phyloP scores from a whole-genome alignment of 345 rosid genomes.

The Erucastrum elatum region DNA sequence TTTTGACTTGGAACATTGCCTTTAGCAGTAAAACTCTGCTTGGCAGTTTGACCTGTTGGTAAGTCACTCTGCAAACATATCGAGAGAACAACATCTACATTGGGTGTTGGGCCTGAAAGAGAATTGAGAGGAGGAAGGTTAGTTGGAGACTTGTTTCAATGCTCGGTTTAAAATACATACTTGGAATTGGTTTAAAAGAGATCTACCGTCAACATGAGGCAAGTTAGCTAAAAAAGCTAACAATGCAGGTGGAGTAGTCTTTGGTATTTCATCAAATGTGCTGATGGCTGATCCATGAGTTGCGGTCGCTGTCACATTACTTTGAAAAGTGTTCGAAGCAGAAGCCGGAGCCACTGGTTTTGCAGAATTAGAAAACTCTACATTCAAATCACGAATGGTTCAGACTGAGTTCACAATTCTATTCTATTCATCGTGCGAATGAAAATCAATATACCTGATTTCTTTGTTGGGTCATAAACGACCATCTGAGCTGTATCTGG shows the following conservation, averaged over 20 bases:
- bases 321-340: slow-evolving; percentile 46
- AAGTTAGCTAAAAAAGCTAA: slow-evolving; percentile 68
- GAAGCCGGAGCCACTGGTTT: slow-evolving; percentile 42
- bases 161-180: not conserved
- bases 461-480: slow-evolving; percentile 72
- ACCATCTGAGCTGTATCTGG: slow-evolving; percentile 77
- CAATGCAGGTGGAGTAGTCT: slow-evolving; percentile 80
- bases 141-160: not conserved
- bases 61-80: slow-evolving; percentile 84
- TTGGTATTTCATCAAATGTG: slow-evolving; percentile 62
- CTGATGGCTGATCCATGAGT: slow-evolving; percentile 45
- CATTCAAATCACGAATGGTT: slow-evolving; percentile 22
- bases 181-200: slow-evolving; percentile 20
- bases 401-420: not conserved
- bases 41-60: slow-evolving; percentile 50
- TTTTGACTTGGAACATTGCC: slow-evolving; percentile 61
- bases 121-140: slow-evolving; percentile 6
- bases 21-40: slow-evolving; percentile 44
- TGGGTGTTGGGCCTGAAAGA: slow-evolving; percentile 73
- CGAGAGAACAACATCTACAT: slow-evolving; percentile 81
- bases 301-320: slow-evolving; percentile 39
- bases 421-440: not conserved
- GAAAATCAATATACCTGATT: slow-evolving; percentile 54
- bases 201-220: slow-evolving; percentile 72
- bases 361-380: slow-evolving; percentile 46